Base-by-base conservation (phyloP, 1,284 basidiomycete genomes). In the Naganishia cerealis region DNA sequence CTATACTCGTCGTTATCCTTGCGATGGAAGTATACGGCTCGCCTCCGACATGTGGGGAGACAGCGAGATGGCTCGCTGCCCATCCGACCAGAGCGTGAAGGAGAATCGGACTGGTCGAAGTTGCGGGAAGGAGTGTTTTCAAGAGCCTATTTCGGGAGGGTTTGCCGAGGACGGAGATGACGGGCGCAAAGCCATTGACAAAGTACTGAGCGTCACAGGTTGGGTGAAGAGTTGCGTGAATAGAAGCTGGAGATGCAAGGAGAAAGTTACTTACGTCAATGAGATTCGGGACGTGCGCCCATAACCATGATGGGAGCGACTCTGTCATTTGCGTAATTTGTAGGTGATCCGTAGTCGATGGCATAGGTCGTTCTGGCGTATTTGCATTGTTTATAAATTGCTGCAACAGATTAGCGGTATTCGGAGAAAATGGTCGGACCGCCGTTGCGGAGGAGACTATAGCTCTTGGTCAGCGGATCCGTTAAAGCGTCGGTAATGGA, bases 41-140 rank as follows among this genome's bases (percentile, higher is more conserved):
- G 3, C 73, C 73, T 3, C 71, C 69, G 18, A 29, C n/a, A 10
- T 38, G 50, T 16, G 52, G 61, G 13, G 61, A 40, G 39, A 72
- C 70, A 15, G 73, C 72, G 2, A 73, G 71, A 55, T 74, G 73
- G 3, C 71, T 73, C 7, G 73, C 75, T 0, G 75, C 74, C 75
- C 75, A 75, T 7, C 73, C 73, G 48, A 75, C 71, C 4, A 75
- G 66, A 3, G 73, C 75, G 59, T 73, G 74, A 40, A 75, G 70
- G 40, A 75, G 71, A 2, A 75, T 57, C 2, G 73, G 75, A 13
- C 73, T 75, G 8, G 69, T 72, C 54, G 72, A 70, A 6, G 72
- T 72, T 10, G 74, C 68, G 0, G 75, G 75, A 16, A 74, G 48
- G 50, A 75, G 71, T 46, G 68, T 69, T 55, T 73, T 70, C 24